Conservation (phyloP, 768 basidiomycete genomes). For the Tricholoma hemisulphureum region DNA sequence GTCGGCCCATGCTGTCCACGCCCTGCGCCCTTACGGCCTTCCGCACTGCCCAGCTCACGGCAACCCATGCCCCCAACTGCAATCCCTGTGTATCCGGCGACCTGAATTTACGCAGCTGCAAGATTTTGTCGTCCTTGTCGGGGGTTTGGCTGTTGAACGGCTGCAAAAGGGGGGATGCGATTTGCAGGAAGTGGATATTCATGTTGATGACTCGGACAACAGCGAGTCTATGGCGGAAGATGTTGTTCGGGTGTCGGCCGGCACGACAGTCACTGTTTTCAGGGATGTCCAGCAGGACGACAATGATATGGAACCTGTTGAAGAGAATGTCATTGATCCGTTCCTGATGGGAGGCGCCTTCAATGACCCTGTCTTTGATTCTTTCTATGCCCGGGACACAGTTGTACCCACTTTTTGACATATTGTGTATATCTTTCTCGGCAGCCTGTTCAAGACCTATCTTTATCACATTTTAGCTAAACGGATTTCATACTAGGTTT, state of each 20-base stretch:
- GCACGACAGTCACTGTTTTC: slow-evolving; percentile 23
- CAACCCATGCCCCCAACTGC: slow-evolving; percentile 34
- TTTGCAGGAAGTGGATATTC: slow-evolving; percentile 31
- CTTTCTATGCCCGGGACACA: slow-evolving; percentile 16
- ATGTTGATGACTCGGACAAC: slow-evolving; percentile 27
- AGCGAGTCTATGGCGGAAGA: slow-evolving; percentile 8
- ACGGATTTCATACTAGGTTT: background rate
- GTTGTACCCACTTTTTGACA: background rate
- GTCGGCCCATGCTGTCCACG: slow-evolving; percentile 32
- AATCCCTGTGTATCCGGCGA: slow-evolving; percentile 29
- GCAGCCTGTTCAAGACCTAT: background rate
- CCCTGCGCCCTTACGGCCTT: slow-evolving; percentile 26
- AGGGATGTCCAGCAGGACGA: slow-evolving; percentile 19
- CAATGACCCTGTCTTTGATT: slow-evolving; percentile 31
- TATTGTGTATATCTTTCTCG: too few species aligned
- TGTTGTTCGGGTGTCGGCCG: slow-evolving; percentile 8
- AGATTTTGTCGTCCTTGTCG: slow-evolving; percentile 29
- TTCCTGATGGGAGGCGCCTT: slow-evolving; percentile 27
- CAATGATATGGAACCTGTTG: slow-evolving; percentile 19
- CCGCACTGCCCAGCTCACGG: slow-evolving; percentile 2
- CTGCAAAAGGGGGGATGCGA: slow-evolving; percentile 20
- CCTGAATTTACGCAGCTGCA: slow-evolving; percentile 20
- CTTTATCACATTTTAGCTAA: background rate
- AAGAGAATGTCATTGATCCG: slow-evolving; percentile 11
- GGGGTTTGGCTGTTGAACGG: slow-evolving; percentile 24